Evolutionary conservation across 441 rosid species (phyloP).

Genomic region (Codiaeum variegatum): DNA sequence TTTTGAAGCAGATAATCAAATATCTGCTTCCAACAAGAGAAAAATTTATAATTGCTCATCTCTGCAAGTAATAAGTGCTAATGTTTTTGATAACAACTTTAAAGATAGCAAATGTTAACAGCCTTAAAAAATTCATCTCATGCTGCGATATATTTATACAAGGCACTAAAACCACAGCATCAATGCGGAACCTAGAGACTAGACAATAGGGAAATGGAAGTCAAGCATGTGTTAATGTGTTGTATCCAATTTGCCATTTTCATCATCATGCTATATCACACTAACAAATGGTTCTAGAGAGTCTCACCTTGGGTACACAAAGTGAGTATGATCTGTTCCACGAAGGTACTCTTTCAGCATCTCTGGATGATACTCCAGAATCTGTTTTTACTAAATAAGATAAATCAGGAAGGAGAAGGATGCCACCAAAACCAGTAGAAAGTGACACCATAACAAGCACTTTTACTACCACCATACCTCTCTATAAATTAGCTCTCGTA

Average conservation of each 20-base stretch:
- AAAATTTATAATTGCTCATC: background rate
- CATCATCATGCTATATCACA: background rate
- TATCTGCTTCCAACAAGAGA: background rate
- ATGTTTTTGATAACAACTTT: background rate
- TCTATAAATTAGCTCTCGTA: constrained; percentile 83
- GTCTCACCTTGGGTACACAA: constrained; percentile 92
- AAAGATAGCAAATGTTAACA: background rate
- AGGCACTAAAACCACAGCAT: background rate
- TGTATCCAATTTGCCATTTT: background rate
- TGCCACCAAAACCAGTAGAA: constrained; percentile 12
- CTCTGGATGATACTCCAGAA: constrained; percentile 97
- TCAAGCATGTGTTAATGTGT: background rate
- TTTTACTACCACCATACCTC: constrained; percentile 47
- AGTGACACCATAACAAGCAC: constrained; percentile 8
- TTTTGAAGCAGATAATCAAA: background rate
- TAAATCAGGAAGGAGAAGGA: constrained; percentile 9
- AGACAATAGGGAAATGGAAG: background rate
- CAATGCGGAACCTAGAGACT: too few relatives aligned
- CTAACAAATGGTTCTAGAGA: background rate
- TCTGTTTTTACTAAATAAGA: constrained; percentile 51
- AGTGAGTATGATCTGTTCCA: constrained; percentile 81
- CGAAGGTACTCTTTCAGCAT: constrained; percentile 87
- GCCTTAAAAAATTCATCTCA: background rate
- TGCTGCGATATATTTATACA: background rate
- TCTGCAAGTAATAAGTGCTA: background rate